A percentile compares a stretch with the other conserved stretches of the same genome.
phyloP scores from a whole-genome alignment of 345 rosid species.

The Linum trigynum region DNA sequence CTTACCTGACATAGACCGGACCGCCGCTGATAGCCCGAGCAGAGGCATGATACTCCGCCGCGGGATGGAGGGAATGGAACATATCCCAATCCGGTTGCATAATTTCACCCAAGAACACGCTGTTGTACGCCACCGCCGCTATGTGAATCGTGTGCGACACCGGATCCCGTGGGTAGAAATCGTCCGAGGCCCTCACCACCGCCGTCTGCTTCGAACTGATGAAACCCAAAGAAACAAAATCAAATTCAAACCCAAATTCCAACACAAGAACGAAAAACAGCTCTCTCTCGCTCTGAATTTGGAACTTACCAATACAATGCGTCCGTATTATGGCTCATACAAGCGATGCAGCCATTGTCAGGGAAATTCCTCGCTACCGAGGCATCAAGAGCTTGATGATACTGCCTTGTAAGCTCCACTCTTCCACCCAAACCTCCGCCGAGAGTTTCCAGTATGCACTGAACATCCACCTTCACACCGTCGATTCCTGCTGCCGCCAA shows the following conservation, averaged over 20 bases:
- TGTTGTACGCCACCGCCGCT: slow-evolving; percentile 80
- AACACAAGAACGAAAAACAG: background rate
- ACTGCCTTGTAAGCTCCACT: slow-evolving; percentile 71
- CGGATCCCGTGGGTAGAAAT: slow-evolving; percentile 87
- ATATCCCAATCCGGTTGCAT: slow-evolving; percentile 98
- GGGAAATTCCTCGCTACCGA: slow-evolving; percentile 71
- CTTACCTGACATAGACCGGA: slow-evolving; percentile 75
- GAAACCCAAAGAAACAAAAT: background rate
- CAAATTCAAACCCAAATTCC: background rate
- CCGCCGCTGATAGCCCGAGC: slow-evolving; percentile 96
- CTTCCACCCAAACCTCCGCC: slow-evolving; percentile 81
- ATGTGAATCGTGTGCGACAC: slow-evolving; percentile 86
- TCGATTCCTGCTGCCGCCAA: slow-evolving; percentile 73
- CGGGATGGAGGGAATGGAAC: slow-evolving; percentile 88
- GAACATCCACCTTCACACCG: slow-evolving; percentile 89
- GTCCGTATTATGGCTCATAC: slow-evolving; percentile 95
- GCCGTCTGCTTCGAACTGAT: slow-evolving; percentile 92
- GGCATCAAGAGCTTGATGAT: slow-evolving; percentile 84
- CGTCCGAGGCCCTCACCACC: slow-evolving; percentile 85
- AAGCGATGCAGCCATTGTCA: slow-evolving; percentile 85
- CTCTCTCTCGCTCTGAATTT: background rate
- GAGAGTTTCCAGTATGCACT: slow-evolving; percentile 81
- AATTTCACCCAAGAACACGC: slow-evolving; percentile 79
- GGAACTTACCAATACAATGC: slow-evolving; percentile 70
- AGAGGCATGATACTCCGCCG: slow-evolving; percentile 89